Conservation (phyloP, 2,329 filamentous ascomycete species). For the Penicillium psychrosexuale region DNA sequence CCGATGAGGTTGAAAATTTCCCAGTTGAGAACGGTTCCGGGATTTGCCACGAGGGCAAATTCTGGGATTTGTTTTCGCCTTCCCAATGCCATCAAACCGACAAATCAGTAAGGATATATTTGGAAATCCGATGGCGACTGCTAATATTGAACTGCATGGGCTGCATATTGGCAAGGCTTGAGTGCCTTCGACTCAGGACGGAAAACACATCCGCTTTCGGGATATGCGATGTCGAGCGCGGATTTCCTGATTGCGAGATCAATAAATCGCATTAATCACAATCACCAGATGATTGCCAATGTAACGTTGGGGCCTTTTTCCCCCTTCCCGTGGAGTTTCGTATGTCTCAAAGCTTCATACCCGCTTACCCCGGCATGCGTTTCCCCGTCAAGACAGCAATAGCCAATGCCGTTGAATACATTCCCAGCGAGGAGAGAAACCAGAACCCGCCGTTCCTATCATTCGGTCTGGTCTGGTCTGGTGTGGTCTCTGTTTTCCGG, state of each 20-base stretch:
- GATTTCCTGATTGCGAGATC: background rate
- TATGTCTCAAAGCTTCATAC: conserved; percentile 3
- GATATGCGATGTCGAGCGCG: background rate
- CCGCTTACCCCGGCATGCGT: conserved; percentile 13
- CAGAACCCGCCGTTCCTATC: background rate
- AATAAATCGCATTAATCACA: background rate
- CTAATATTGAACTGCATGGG: no score
- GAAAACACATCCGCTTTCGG: background rate
- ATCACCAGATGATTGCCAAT: conserved; percentile 1
- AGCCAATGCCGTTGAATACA: conserved; percentile 5
- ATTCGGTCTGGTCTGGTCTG: background rate
- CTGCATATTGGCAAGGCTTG: no score
- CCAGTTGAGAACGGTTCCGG: background rate
- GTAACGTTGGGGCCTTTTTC: conserved; percentile 18
- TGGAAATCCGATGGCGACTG: background rate
- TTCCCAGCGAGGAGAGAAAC: background rate
- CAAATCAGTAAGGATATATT: background rate
- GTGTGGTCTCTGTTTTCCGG: conserved; percentile 10
- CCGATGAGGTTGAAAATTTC: conserved; percentile 14
- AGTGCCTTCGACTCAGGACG: background rate
- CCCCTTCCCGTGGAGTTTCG: conserved; percentile 11
- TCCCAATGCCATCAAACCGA: background rate
- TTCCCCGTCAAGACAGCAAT: background rate
- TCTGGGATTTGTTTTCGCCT: background rate
- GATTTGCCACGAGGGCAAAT: conserved; percentile 1